phyloP scores from a whole-genome alignment of 345 rosid species.

The Nephelium lappaceum region DNA sequence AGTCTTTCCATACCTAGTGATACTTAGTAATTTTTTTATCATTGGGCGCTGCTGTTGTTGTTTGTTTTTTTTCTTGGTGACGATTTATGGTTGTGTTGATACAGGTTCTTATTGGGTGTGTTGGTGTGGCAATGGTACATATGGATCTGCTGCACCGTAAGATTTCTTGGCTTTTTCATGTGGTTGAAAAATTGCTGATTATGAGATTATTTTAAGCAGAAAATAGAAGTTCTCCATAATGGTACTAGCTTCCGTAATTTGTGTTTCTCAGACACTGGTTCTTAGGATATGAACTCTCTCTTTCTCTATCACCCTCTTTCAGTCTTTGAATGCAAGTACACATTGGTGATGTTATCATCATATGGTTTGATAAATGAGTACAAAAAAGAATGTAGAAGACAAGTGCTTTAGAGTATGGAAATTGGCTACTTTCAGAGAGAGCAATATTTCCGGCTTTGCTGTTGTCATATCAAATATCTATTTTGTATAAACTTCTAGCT shows the following conservation, averaged over 20 bases:
- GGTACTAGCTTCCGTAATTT: background rate
- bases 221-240: background rate
- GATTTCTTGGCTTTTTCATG: conserved; percentile 29
- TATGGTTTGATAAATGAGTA: background rate
- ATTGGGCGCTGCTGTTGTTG: background rate
- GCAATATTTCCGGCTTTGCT: background rate
- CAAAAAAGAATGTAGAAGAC: background rate
- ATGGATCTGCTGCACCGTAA: conserved; percentile 79
- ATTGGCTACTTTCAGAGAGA: background rate
- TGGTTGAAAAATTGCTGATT: background rate
- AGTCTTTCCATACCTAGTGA: conserved; percentile 5
- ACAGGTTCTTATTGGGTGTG: conserved; percentile 92
- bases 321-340: background rate
- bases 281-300: conserved; percentile 2
- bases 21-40: background rate
- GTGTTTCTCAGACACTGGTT: background rate
- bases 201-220: background rate
- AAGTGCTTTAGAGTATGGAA: background rate
- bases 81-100: conserved; percentile 9
- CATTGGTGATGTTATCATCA: background rate
- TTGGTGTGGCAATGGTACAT: conserved; percentile 86
- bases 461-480: background rate
- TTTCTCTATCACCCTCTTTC: background rate
- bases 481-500: background rate
- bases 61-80: background rate